Conservation (phyloP, 2,329 filamentous ascomycete genomes). For the Claviceps africana region DNA sequence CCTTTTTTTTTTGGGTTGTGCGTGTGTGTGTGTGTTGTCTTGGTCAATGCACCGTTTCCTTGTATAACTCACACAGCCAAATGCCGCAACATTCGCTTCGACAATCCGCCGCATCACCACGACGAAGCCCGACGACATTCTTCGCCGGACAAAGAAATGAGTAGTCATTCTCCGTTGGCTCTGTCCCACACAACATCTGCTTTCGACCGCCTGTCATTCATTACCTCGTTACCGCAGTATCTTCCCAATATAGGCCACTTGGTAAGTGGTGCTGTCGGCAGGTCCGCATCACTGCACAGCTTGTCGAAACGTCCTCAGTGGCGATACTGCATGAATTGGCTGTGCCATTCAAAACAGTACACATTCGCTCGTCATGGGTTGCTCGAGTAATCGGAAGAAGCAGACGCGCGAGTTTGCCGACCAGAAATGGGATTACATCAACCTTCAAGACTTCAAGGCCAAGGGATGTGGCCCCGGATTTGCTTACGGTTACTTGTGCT, state of each 20-base stretch:
- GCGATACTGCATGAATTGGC: neutral
- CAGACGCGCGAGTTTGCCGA: slow-evolving; percentile 57
- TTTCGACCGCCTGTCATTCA: neutral
- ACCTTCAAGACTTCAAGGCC: slow-evolving; percentile 64
- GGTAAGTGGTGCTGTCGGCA: slow-evolving; percentile 31
- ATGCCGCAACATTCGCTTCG: neutral
- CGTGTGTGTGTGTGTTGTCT: neutral
- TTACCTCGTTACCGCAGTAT: neutral
- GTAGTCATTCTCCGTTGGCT: neutral
- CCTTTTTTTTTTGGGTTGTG: neutral
- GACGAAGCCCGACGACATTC: neutral
- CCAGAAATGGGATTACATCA: slow-evolving; percentile 90
- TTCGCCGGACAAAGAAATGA: neutral
- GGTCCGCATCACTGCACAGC: slow-evolving; percentile 17
- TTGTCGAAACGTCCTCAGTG: neutral
- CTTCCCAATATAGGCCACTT: slow-evolving; percentile 23
- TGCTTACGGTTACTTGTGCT: slow-evolving; percentile 75
- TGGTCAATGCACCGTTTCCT: neutral
- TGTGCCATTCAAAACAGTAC: neutral
- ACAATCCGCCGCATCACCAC: neutral
- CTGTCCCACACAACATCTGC: neutral
- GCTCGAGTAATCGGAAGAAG: slow-evolving; percentile 47
- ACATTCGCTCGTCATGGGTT: slow-evolving; percentile 41
- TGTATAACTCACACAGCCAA: neutral
- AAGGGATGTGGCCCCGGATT: slow-evolving; percentile 62